Percentiles rank a stretch among this genome's conserved stretches.
phyloP scores from a whole-genome alignment of 2,329 filamentous ascomycete species.

The Hymenoscyphus fructigenus region DNA sequence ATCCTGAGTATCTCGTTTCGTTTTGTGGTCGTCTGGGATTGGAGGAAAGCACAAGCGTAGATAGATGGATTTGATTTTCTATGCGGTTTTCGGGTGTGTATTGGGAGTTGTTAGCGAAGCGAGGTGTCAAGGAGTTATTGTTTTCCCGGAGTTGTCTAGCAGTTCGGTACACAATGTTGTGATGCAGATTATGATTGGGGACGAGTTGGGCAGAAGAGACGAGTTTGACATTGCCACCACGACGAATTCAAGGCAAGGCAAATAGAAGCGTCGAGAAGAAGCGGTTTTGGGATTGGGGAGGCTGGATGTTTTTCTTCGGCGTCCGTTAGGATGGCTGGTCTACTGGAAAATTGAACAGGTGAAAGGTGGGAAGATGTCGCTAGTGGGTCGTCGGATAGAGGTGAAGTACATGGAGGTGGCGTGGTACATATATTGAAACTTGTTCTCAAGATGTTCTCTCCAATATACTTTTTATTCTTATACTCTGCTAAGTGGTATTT shows the following conservation, averaged over 20 bases:
- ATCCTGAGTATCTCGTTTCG: neutral
- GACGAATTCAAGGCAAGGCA: neutral
- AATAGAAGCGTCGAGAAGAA: neutral
- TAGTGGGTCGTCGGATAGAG: neutral
- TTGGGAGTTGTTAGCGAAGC: neutral
- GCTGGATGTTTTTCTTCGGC: neutral
- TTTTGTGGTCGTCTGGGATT: neutral
- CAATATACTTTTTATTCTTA: neutral
- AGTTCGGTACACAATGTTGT: neutral
- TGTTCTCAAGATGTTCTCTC: neutral
- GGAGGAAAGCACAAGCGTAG: neutral
- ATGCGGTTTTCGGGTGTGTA: neutral
- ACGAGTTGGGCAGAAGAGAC: neutral
- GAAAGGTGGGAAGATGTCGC: neutral
- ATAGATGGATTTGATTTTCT: neutral
- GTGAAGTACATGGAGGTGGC: neutral
- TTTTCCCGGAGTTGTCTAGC: neutral
- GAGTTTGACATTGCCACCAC: neutral
- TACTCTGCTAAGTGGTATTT: neutral
- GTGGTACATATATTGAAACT: constrained; percentile 4
- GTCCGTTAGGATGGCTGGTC: neutral
- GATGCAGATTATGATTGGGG: neutral
- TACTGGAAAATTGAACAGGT: neutral
- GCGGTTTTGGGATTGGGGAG: neutral
- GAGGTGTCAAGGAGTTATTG: neutral